Percentiles rank a stretch among this genome's conserved stretches.
Conservation (phyloP, 2,329 filamentous ascomycete species). For the Fusarium fracticaudum region DNA sequence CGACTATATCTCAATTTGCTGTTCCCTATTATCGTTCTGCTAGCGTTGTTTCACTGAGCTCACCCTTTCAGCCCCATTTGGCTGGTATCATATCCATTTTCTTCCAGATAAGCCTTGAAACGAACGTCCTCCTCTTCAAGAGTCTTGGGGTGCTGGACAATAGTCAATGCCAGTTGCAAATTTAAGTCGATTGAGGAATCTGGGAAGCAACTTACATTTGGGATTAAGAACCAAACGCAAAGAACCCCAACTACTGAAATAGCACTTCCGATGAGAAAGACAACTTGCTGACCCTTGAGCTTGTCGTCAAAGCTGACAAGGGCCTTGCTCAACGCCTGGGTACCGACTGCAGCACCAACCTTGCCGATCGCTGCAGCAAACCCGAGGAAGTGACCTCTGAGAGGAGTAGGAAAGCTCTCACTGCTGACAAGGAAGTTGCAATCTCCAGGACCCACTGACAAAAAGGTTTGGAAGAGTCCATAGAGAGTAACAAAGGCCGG, state of each 20-base stretch:
- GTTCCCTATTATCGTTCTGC: not conserved
- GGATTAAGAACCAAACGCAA: not conserved
- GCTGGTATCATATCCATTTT: not conserved
- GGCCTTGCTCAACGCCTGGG: not conserved
- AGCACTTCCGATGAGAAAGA: not conserved
- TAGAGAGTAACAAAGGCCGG: not conserved
- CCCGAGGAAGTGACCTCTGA: not conserved
- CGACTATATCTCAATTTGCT: not conserved
- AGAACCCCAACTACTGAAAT: not conserved
- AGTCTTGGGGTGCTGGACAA: not conserved
- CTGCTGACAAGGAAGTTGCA: not conserved
- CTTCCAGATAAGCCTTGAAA: not conserved
- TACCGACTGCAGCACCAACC: not conserved
- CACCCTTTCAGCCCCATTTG: not conserved
- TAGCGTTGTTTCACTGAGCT: rapidly evolving
- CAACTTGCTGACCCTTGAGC: not conserved
- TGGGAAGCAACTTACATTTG: not conserved
- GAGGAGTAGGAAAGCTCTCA: not conserved
- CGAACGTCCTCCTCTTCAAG: not conserved
- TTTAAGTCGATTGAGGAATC: rapidly evolving
- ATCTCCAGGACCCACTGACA: not conserved
- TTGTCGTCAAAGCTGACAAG: not conserved
- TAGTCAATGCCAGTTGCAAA: not conserved
- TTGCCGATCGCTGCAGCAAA: not conserved
- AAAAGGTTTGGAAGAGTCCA: not conserved